Conservation (phyloP, 371 early-diverging fungal genomes). For the Mortierella sp. region DNA sequence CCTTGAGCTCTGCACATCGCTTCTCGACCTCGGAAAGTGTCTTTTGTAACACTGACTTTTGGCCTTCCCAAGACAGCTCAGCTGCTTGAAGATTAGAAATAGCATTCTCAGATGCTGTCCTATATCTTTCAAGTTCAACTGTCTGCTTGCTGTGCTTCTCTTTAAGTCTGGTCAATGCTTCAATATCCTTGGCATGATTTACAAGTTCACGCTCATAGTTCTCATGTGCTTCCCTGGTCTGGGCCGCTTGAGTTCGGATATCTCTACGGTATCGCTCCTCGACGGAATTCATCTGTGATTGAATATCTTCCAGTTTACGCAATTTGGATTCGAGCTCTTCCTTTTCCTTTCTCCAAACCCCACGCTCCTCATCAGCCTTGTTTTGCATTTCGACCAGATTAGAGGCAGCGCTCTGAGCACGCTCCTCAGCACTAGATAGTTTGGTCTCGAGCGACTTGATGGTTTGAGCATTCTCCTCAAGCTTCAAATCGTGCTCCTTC, state of each 20-base stretch:
- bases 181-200: conserved; percentile 66
- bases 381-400: conserved; percentile 63
- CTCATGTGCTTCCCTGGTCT: conserved; percentile 60
- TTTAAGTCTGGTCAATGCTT: conserved; percentile 53
- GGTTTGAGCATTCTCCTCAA: conserved; percentile 41
- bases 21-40: conserved; percentile 58
- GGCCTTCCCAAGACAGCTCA: conserved; percentile 61
- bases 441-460: conserved; percentile 50
- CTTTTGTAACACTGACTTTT: conserved; percentile 60
- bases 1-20: conserved; percentile 64
- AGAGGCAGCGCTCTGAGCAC: conserved; percentile 52
- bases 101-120: conserved; percentile 47
- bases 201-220: conserved; percentile 69
- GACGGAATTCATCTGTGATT: conserved; percentile 33
- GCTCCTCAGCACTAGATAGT: conserved; percentile 49
- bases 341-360: conserved; percentile 54
- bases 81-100: conserved; percentile 56
- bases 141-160: conserved; percentile 34
- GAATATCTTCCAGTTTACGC: conserved; percentile 55
- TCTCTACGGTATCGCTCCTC: conserved; percentile 53
- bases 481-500: conserved; percentile 52
- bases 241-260: conserved; percentile 53
- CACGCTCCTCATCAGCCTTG: conserved; percentile 60
- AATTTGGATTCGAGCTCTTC: conserved; percentile 58
- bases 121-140: conserved; percentile 18